Conservation (phyloP, 805 yeast genomes). For the Huiozyma naganishii region DNA sequence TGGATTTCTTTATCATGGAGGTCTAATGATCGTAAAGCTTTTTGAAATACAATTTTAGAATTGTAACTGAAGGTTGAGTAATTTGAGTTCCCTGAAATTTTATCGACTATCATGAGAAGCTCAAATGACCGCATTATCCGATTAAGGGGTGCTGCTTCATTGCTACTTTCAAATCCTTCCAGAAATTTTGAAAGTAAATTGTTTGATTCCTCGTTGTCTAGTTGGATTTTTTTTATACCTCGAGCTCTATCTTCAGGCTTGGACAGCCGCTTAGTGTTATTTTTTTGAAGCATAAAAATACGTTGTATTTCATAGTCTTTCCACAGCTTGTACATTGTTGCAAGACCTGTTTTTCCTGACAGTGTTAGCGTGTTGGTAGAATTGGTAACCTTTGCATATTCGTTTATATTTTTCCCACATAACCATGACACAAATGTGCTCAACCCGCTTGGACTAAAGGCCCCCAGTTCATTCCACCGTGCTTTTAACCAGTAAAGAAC, state of each 20-base stretch:
- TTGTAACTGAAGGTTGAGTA: slow-evolving; percentile 1
- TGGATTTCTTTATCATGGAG: too few relatives aligned
- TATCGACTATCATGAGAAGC: slow-evolving; percentile 5
- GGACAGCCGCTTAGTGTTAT: neutral
- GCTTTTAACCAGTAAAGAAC: slow-evolving; percentile 42
- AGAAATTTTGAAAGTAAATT: slow-evolving; percentile 7
- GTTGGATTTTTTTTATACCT: neutral
- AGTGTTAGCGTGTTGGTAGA: too few relatives aligned
- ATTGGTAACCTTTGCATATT: neutral
- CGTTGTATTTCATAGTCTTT: slow-evolving; percentile 7
- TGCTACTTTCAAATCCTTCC: slow-evolving; percentile 6
- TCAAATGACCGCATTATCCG: slow-evolving; percentile 12
- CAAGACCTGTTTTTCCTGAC: too few relatives aligned
- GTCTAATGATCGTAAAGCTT: neutral
- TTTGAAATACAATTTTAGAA: neutral
- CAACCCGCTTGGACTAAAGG: slow-evolving; percentile 10
- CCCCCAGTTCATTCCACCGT: slow-evolving; percentile 32
- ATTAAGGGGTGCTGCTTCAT: neutral
- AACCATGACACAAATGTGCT: slow-evolving; percentile 37
- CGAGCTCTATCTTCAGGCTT: neutral
- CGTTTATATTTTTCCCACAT: slow-evolving; percentile 13
- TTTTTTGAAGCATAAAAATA: slow-evolving; percentile 4
- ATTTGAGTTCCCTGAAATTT: slow-evolving; percentile 9
- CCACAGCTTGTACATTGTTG: slow-evolving; percentile 4
- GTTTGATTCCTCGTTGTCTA: neutral